Percentiles rank a stretch among this genome's conserved stretches.
Evolutionary conservation across 176 grass and related monocot species (phyloP).

Genomic region (Oryza officinalis): DNA sequence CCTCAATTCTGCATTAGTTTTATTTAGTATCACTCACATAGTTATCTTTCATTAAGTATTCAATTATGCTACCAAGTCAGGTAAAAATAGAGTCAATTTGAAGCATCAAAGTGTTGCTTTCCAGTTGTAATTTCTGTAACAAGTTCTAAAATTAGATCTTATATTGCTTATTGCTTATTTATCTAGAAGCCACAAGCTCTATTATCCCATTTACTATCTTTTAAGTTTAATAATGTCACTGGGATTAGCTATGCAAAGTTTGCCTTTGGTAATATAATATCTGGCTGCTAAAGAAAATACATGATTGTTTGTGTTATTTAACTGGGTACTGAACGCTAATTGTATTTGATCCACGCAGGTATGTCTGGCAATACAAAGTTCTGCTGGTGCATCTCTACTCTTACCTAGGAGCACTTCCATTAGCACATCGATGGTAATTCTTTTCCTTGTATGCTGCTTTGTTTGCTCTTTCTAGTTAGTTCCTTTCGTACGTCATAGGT

Average conservation of each 20-base stretch:
- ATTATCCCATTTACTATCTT: neutral
- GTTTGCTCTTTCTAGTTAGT: constrained; percentile 20
- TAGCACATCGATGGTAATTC: constrained; percentile 83
- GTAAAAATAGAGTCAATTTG: constrained; percentile 10
- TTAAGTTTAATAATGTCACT: neutral
- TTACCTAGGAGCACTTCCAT: constrained; percentile 69
- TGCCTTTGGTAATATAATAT: constrained; percentile 20
- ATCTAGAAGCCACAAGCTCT: neutral
- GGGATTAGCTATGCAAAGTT: constrained; percentile 13
- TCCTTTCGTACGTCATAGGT: constrained; percentile 5
- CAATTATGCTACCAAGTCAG: neutral
- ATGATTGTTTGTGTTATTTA: neutral
- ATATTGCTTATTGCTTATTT: neutral
- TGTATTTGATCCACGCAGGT: constrained; percentile 53
- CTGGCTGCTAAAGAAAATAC: neutral
- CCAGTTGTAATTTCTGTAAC: neutral
- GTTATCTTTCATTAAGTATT: constrained; percentile 4
- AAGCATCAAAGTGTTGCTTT: neutral
- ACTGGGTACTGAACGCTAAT: constrained; percentile 25
- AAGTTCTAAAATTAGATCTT: constrained; percentile 2
- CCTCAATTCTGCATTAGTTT: constrained; percentile 14
- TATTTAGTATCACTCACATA: constrained; percentile 11
- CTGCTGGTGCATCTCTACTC: constrained; percentile 84
- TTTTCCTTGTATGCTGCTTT: constrained; percentile 11
- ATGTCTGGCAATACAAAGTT: constrained; percentile 89